phyloP scores from a whole-genome alignment of 2,329 filamentous ascomycete species.

The Waltergamsia citrina region DNA sequence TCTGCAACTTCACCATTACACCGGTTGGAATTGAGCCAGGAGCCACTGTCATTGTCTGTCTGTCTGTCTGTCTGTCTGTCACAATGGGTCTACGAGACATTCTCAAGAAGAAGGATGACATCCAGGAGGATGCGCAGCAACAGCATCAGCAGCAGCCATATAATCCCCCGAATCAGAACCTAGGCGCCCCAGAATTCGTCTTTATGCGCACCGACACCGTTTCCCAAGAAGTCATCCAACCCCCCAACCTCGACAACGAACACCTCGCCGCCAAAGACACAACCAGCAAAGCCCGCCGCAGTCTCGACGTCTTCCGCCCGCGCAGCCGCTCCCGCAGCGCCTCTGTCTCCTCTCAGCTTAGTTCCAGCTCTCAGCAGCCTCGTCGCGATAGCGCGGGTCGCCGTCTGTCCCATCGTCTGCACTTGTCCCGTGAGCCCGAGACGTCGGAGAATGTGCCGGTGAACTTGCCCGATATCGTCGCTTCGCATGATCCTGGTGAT shows the following conservation, averaged over 20 bases:
- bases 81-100: constrained; percentile 42
- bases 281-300: constrained; percentile 24
- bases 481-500: constrained; percentile 25
- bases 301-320: constrained; percentile 33
- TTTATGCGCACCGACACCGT: constrained; percentile 80
- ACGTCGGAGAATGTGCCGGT: constrained; percentile 68
- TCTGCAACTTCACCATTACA: too few relatives aligned
- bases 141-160: constrained; percentile 23
- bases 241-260: constrained; percentile 37
- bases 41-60: too few relatives aligned
- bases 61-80: too few relatives aligned
- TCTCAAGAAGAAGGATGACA: constrained; percentile 42
- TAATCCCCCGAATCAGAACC: constrained; percentile 11
- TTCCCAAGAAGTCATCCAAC: constrained; percentile 68
- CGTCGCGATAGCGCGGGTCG: constrained; percentile 13
- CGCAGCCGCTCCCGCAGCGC: constrained; percentile 36
- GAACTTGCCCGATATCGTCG: constrained; percentile 66
- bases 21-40: too few relatives aligned
- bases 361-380: constrained; percentile 8
- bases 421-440: constrained; percentile 47
- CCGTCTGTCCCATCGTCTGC: constrained; percentile 61
- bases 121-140: constrained; percentile 14
- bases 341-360: constrained; percentile 16
- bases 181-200: constrained; percentile 57
- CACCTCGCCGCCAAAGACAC: constrained; percentile 16